A percentile compares a stretch with the other conserved stretches of the same genome.
Evolutionary conservation across 768 basidiomycete species (phyloP).

Genomic region (Boletus eberwhitei): DNA sequence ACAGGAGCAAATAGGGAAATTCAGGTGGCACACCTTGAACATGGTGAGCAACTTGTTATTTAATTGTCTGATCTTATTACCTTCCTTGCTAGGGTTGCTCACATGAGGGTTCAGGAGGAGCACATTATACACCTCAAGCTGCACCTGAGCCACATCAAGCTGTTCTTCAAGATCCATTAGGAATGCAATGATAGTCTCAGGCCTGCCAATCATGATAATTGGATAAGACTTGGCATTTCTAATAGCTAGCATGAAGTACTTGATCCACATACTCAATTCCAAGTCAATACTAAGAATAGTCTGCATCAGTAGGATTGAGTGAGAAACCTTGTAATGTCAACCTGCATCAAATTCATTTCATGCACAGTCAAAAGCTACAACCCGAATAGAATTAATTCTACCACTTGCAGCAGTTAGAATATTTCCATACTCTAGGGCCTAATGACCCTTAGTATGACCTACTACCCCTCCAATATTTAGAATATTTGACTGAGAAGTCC

Average conservation of each 20-base stretch:
- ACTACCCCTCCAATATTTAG: no score
- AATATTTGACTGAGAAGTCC: no score
- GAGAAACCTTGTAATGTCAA: not conserved
- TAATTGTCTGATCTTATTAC: constrained; percentile 58
- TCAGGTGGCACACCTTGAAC: constrained; percentile 34
- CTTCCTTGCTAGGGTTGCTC: constrained; percentile 58
- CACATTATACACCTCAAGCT: constrained; percentile 79
- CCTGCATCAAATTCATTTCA: no score
- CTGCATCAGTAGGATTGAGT: not conserved
- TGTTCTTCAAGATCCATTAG: constrained; percentile 90
- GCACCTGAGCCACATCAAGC: constrained; percentile 94
- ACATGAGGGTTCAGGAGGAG: constrained; percentile 61
- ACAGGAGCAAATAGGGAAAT: constrained; percentile 1
- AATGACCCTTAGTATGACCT: no score
- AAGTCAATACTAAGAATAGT: constrained; percentile 75
- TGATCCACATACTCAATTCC: constrained; percentile 69
- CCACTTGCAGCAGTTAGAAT: no score
- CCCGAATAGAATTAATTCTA: no score
- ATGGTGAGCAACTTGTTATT: constrained; percentile 54
- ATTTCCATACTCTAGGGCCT: no score
- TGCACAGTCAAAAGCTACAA: no score
- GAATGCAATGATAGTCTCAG: constrained; percentile 92
- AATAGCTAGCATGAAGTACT: constrained; percentile 91
- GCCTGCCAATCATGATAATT: constrained; percentile 69
- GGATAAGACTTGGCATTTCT: constrained; percentile 96